Conservation (phyloP, 75 land plant species). For the Cupressus sempervirens region DNA sequence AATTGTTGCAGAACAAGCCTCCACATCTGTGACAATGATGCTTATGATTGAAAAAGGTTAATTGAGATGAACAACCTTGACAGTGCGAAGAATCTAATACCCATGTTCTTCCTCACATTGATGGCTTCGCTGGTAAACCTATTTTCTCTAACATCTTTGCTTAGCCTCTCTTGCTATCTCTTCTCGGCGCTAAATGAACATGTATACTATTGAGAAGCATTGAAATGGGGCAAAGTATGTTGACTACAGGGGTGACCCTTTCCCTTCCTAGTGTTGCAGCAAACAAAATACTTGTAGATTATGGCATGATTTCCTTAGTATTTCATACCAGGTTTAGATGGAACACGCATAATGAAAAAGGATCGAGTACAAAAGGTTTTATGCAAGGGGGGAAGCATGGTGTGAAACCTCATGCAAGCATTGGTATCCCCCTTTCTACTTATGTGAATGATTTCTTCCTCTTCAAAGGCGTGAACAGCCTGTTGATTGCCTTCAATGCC, state of each 20-base stretch:
- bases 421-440: too few relatives aligned
- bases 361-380: too few relatives aligned
- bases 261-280: background rate
- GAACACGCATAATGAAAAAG: too few relatives aligned
- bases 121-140: conserved; percentile 89
- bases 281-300: background rate
- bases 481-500: too few relatives aligned
- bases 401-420: too few relatives aligned
- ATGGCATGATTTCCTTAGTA: background rate
- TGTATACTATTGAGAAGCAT: too few relatives aligned
- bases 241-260: background rate
- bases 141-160: conserved; percentile 80
- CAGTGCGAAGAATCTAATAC: conserved; percentile 83
- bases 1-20: conserved; percentile 85
- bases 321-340: too few relatives aligned
- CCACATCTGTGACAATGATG: conserved; percentile 99
- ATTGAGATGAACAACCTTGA: conserved; percentile 77
- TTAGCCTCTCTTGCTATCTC: conserved; percentile 4
- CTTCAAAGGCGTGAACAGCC: too few relatives aligned
- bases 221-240: background rate
- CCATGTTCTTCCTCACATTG: conserved; percentile 71
- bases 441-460: too few relatives aligned
- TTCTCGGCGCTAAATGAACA: background rate
- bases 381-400: too few relatives aligned
- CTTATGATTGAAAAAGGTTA: conserved; percentile 95